Base-by-base conservation (phyloP, 805 yeast species). In the Candida manassasensis region DNA sequence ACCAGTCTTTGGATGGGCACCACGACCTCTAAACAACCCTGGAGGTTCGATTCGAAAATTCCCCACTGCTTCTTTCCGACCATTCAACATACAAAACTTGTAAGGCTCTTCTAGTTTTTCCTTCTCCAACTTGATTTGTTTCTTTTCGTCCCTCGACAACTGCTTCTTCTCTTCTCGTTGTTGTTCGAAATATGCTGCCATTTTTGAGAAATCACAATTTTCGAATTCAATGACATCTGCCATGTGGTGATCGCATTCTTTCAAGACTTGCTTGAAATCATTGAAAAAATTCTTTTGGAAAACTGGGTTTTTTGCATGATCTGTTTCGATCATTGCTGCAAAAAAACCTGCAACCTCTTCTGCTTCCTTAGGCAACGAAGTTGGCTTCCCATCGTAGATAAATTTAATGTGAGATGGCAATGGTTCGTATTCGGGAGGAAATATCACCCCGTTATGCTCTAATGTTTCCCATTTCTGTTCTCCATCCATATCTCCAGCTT, bases 261-360 rank as follows among this genome's bases (percentile, higher is more conserved):
- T 59, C 40, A 90, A 53, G 0, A 89, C 93, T 38, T 69, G 58
- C 27, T 63, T 41, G 52, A 89, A 89, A 58, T 90, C 97, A 8
- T 68, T 54, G 49, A 90, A 90, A 64, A 90, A 90, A 57, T 90
- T 90, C 52, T 79, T 76, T 45, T 81, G 95, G 57, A 90, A 90
- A 0, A 77, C 79, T 0, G 94, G 88, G 52, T 88, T 90, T 42
- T 79, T 73, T 9, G 88, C 93, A 59, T 90, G 96, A 45, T 90
- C 96, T 1, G 88, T 73, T 44, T 85, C 88, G 29, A 89, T 43
- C 77, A 90, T 71, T 4, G 96, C 96, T 7, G 83, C 97, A 57
- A 73, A 90, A 52, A 88, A 90, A 0, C 96, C 97, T 0, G 97
- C 97, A 22, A 90, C 96, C 58, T 90, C 97, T 60, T 90, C 98